These are phyloP conservation scores for Neofusicoccum umdonicola DNA, from an alignment of 2,329 filamentous ascomycete genomes.

Conservation along the genomic window DNA sequence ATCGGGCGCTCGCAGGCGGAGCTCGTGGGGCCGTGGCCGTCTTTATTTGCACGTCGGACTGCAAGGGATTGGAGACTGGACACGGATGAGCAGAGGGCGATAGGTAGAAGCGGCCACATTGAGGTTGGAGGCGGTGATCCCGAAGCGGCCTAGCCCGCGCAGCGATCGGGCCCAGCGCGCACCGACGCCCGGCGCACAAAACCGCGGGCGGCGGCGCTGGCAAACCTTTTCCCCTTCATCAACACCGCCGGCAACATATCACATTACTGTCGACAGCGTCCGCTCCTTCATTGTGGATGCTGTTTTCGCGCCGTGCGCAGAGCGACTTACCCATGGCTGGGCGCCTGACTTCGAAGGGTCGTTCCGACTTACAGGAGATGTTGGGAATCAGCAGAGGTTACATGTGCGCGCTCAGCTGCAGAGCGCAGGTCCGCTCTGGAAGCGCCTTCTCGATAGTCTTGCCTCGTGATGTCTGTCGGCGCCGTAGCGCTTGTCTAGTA, in stretches of 20 bases:
- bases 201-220: constrained; percentile 27
- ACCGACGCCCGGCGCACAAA: constrained; percentile 13
- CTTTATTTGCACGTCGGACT: background rate
- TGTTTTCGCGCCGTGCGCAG: constrained; percentile 71
- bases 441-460: too few species aligned
- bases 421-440: too few species aligned
- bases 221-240: constrained; percentile 39
- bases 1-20: constrained; percentile 3
- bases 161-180: background rate
- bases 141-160: constrained; percentile 25
- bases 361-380: constrained; percentile 61
- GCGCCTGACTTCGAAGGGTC: constrained; percentile 67
- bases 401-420: constrained; percentile 33
- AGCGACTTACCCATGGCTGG: constrained; percentile 66
- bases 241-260: constrained; percentile 54
- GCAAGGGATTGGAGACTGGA: background rate
- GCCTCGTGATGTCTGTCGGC: too few species aligned
- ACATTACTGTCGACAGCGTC: constrained; percentile 61
- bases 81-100: constrained; percentile 10
- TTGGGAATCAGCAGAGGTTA: constrained; percentile 74
- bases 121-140: constrained; percentile 22
- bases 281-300: constrained; percentile 49
- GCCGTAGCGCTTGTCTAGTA: too few species aligned
- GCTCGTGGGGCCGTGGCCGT: constrained; percentile 1
- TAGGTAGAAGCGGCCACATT: constrained; percentile 34